Evolutionary conservation across 1,284 basidiomycete species (phyloP).

Genomic region (Peniophora sp.): DNA sequence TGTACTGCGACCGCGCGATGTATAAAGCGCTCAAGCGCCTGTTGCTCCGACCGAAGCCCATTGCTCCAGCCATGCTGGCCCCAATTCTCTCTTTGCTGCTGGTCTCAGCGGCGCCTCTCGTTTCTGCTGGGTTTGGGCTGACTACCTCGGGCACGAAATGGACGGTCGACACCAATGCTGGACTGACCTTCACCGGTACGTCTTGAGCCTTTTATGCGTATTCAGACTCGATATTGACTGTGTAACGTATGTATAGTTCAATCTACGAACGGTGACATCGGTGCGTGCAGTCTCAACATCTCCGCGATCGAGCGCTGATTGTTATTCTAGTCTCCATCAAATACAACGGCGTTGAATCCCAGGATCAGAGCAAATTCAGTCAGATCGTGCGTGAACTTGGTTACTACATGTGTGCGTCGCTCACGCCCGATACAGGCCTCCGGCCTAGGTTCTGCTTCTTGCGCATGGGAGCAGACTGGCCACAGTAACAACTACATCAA

Average conservation of each 20-base stretch:
- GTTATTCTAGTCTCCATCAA: conserved; percentile 13
- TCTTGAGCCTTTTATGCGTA: too few species aligned
- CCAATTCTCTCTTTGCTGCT: too few species aligned
- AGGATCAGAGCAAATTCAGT: conserved; percentile 23
- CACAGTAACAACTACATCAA: conserved; percentile 26
- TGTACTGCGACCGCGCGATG: too few species aligned
- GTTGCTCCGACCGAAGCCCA: too few species aligned
- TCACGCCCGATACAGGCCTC: conserved; percentile 15
- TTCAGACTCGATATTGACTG: too few species aligned
- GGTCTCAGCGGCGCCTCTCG: not conserved
- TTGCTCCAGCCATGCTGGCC: too few species aligned
- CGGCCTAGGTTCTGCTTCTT: conserved; percentile 28
- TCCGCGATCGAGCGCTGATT: too few species aligned
- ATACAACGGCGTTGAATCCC: conserved; percentile 27
- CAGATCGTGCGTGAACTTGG: conserved; percentile 13
- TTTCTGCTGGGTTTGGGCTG: conserved; percentile 26
- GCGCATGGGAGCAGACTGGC: conserved; percentile 15
- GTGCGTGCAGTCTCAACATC: too few species aligned
- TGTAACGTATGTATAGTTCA: conserved; percentile 20
- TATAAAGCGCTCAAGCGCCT: too few species aligned
- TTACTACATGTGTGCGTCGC: not conserved
- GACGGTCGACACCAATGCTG: conserved; percentile 35
- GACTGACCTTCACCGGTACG: conserved; percentile 30
- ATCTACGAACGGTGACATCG: conserved; percentile 9
- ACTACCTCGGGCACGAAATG: conserved; percentile 32